phyloP scores from a whole-genome alignment of 2,329 filamentous ascomycete species.

The Decorospora gaudefroyi region DNA sequence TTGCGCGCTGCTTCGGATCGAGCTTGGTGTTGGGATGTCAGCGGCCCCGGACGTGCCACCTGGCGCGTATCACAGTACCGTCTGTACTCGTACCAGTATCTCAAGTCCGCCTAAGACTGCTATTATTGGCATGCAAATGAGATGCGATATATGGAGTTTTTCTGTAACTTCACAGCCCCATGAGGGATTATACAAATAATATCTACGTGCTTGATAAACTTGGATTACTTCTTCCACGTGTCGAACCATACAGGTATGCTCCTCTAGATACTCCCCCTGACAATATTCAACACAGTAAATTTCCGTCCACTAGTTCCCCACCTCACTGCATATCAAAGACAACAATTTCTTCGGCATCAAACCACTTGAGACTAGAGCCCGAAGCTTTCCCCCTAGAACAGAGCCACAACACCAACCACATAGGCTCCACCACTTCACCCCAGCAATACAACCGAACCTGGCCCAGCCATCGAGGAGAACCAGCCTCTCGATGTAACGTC shows the following conservation, averaged over 20 bases:
- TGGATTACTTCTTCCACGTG: too few species aligned
- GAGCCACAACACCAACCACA: constrained; percentile 75
- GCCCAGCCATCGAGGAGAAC: constrained; percentile 33
- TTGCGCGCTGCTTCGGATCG: constrained; percentile 13
- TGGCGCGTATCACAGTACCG: too few species aligned
- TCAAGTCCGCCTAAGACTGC: constrained; percentile 1
- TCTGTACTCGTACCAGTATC: too few species aligned
- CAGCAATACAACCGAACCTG: constrained; percentile 73
- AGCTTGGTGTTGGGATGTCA: constrained; percentile 10
- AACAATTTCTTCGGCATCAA: constrained; percentile 63
- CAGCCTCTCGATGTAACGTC: constrained; percentile 54
- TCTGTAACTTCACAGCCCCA: too few species aligned
- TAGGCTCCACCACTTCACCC: constrained; percentile 71
- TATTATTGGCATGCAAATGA: too few species aligned
- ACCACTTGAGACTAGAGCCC: constrained; percentile 65
- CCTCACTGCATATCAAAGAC: constrained; percentile 57
- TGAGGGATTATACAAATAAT: too few species aligned
- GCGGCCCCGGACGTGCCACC: constrained; percentile 13
- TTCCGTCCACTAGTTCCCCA: background rate
- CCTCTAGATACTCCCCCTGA: too few species aligned
- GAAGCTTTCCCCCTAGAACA: constrained; percentile 68
- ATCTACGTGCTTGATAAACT: too few species aligned
- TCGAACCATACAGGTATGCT: too few species aligned
- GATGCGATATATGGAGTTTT: too few species aligned
- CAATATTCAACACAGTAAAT: background rate